Evolutionary conservation across 2,329 filamentous ascomycete species (phyloP), one percentile per base, ranked within the genome.

Genomic region (Zymoseptoria ardabiliae): DNA sequence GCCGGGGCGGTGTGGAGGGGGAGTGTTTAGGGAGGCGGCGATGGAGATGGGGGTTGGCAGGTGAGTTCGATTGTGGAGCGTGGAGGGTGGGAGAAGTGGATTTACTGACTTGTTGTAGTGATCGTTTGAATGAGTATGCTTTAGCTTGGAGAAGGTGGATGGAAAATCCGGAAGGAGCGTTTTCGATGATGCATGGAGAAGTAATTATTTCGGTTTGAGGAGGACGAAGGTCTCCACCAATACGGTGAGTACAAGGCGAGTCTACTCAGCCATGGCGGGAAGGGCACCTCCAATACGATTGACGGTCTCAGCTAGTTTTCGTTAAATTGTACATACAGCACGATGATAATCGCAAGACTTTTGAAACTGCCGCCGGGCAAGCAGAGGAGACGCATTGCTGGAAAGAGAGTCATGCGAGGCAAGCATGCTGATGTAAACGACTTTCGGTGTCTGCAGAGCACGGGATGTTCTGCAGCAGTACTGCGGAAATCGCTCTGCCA

Each of bases 141-240:
- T 10, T 60, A n/a, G 64, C 64, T 41, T 66, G 64, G 64, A 62
- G 57, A 28, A 21, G 56, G 41, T 66, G 64, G 64, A 61, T 63
- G n/a, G 59, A 61, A 19, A 59, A 65, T 48, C 57, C 60, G 21
- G 23, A 62, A n/a, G 64, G 52, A 10, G 48, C 35, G 8, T 66
- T 66, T 56, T 50, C 63, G 2, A 66, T 66, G 64, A 61, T 63
- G 57, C 64, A 66, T 58, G 62, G 60, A n/a, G 60, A 66, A 41
- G 58, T 64, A 7, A 51, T 66, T 57, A 21, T 23, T 21, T 51
- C 22, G 2, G 20, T 22, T 51, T 51, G 35, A 45, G 35, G n/a
- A n/a, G n/a, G n/a, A n/a, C n/a, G n/a, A 17, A 45, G 6, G 4
- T 45, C 13, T 41, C 35, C 17, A 17, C 3, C 4, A 7, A 2